Percentiles rank a stretch among this genome's conserved stretches.
Evolutionary conservation across 768 basidiomycete genomes (phyloP).

Genomic region (Amyloporia xantha): DNA sequence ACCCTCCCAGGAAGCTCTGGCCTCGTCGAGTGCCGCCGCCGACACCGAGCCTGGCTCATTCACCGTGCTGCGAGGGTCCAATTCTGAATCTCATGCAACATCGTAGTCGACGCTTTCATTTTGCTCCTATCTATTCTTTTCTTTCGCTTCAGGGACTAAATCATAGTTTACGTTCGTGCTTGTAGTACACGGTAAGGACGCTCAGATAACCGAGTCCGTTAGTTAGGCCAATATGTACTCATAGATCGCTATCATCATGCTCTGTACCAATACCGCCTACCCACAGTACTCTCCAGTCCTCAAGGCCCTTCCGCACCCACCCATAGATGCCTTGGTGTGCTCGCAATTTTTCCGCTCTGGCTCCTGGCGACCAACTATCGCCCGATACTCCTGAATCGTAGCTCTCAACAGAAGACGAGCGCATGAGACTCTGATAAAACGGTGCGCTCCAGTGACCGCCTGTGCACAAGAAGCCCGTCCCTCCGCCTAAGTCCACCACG

Average conservation of each 20-base stretch:
- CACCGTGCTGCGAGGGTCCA: conserved; percentile 20
- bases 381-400: conserved; percentile 36
- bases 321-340: conserved; percentile 69
- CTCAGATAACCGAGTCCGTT: too few species aligned
- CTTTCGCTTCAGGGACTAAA: not conserved
- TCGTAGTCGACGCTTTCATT: not conserved
- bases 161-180: not conserved
- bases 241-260: conserved; percentile 18
- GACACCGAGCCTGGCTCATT: conserved; percentile 19
- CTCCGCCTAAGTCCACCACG: conserved; percentile 62
- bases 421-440: conserved; percentile 30
- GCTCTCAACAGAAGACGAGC: conserved; percentile 39
- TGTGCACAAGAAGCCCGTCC: conserved; percentile 47
- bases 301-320: conserved; percentile 66
- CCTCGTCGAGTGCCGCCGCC: conserved; percentile 1
- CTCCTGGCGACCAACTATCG: conserved; percentile 48
- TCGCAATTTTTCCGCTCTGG: conserved; percentile 34
- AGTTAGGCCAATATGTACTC: conserved; percentile 8
- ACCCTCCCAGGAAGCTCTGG: conserved; percentile 4
- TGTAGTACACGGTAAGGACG: conserved; percentile 2
- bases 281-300: conserved; percentile 83
- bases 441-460: conserved; percentile 45
- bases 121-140: conserved; percentile 1
- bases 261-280: conserved; percentile 49
- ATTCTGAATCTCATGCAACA: conserved; percentile 15